Percentiles rank a stretch among this genome's conserved stretches.
Evolutionary conservation across 768 basidiomycete species (phyloP).

Genomic region (Termitomyces heimii): DNA sequence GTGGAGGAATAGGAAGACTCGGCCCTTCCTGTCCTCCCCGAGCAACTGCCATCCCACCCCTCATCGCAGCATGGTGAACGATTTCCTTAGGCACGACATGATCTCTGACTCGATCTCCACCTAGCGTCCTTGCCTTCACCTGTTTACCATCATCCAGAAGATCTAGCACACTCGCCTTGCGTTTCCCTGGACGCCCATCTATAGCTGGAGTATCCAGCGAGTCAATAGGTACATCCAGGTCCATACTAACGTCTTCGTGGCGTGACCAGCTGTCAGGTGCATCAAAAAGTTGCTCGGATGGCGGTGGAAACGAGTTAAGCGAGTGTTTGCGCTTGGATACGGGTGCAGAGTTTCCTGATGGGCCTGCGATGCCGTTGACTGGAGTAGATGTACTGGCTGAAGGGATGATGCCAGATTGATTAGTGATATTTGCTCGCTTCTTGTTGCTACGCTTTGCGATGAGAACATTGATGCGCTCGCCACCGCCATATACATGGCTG

Average conservation of each 20-base stretch:
- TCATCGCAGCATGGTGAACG: background rate
- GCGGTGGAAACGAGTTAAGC: constrained; percentile 37
- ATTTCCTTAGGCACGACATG: constrained; percentile 53
- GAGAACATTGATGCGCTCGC: constrained; percentile 64
- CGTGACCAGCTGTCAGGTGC: constrained; percentile 30
- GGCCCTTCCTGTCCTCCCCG: constrained; percentile 20
- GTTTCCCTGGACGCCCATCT: constrained; percentile 35
- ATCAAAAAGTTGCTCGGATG: constrained; percentile 45
- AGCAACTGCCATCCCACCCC: constrained; percentile 9
- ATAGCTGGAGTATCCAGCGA: constrained; percentile 37
- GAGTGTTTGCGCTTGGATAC: constrained; percentile 31
- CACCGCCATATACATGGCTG: constrained; percentile 30
- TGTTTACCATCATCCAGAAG: constrained; percentile 33
- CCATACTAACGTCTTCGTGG: constrained; percentile 39
- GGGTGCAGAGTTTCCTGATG: constrained; percentile 18
- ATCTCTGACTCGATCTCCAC: constrained; percentile 57
- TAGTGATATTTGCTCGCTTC: constrained; percentile 41
- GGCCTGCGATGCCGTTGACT: constrained; percentile 15
- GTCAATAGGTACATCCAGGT: constrained; percentile 51
- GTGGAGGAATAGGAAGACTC: constrained; percentile 48
- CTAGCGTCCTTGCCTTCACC: constrained; percentile 50
- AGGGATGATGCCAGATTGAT: constrained; percentile 14
- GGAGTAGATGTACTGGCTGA: constrained; percentile 15
- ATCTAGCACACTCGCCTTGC: constrained; percentile 38
- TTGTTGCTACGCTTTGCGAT: constrained; percentile 70